These are phyloP conservation scores for Carex sylvatica DNA, from an alignment of 202 grass and related monocot species.

Conservation along the genomic window DNA sequence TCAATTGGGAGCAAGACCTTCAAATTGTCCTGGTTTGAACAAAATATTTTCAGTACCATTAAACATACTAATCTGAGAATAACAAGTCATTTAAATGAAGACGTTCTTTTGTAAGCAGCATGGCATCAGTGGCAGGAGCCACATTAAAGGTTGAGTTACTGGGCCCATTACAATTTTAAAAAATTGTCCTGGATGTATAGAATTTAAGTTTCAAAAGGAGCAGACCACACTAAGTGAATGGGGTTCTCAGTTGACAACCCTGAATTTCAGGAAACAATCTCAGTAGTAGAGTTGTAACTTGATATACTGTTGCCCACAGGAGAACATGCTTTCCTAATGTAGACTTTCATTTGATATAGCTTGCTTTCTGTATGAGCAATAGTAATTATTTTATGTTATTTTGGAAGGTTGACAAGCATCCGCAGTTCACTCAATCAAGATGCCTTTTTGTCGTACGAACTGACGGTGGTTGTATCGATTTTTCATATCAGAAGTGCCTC, in stretches of 20 bases:
- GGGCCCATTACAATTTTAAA: background rate
- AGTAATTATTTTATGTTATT: background rate
- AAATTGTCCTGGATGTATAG: background rate
- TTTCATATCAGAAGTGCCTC: slow-evolving; percentile 95
- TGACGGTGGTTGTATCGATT: slow-evolving; percentile 88
- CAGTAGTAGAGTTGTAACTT: background rate
- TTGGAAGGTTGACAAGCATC: slow-evolving; percentile 83
- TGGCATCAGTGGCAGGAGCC: background rate
- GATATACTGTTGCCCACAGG: background rate
- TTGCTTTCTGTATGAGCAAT: background rate
- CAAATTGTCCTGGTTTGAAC: background rate
- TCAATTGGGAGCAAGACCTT: background rate
- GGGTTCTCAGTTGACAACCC: background rate
- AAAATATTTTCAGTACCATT: background rate
- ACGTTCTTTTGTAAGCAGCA: background rate
- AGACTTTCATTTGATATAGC: background rate
- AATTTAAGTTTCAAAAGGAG: background rate
- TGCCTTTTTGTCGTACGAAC: slow-evolving; percentile 90
- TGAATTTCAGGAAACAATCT: background rate
- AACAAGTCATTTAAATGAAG: background rate
- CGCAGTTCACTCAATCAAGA: slow-evolving; percentile 72
- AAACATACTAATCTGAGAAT: background rate
- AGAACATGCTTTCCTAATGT: background rate
- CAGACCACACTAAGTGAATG: background rate
- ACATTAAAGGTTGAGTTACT: background rate